phyloP scores from a whole-genome alignment of 2,329 filamentous ascomycete species.

The Cytospora piceae region DNA sequence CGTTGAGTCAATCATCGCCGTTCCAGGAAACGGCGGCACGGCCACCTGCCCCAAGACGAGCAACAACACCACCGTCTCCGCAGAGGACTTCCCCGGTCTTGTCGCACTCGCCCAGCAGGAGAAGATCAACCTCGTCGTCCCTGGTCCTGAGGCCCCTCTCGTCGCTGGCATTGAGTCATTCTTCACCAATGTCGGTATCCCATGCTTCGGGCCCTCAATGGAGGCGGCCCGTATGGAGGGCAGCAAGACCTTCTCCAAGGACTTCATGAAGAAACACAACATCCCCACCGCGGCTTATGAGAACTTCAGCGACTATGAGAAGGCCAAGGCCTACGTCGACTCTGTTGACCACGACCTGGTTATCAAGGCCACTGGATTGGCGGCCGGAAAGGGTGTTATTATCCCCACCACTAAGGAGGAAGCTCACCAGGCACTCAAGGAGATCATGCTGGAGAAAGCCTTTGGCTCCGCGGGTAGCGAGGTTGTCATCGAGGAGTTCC shows the following conservation, averaged over 20 bases:
- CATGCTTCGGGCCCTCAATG: conserved; percentile 83
- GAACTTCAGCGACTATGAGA: conserved; percentile 80
- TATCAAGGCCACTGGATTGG: conserved; percentile 91
- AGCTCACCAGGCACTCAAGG: conserved; percentile 77
- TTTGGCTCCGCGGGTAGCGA: conserved; percentile 87
- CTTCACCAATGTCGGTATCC: conserved; percentile 75
- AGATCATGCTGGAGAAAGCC: conserved; percentile 87
- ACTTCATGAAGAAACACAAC: conserved; percentile 90
- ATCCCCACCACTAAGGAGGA: conserved; percentile 82
- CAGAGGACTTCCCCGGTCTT: conserved; percentile 77
- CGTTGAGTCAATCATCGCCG: conserved; percentile 74
- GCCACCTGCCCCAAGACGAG: conserved; percentile 69
- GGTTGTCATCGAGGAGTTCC: conserved; percentile 93
- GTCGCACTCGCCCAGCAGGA: conserved; percentile 75
- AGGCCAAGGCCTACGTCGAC: conserved; percentile 75
- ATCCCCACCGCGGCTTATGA: conserved; percentile 91
- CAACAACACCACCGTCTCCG: conserved; percentile 71
- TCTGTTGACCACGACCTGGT: conserved; percentile 74
- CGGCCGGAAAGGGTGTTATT: conserved; percentile 94
- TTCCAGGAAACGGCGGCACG: conserved; percentile 87
- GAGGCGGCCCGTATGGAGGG: conserved; percentile 90
- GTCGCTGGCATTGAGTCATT: conserved; percentile 87
- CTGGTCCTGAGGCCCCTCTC: conserved; percentile 90
- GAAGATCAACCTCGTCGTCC: conserved; percentile 79
- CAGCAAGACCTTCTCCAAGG: conserved; percentile 95